Base-by-base conservation (phyloP, 2,329 filamentous ascomycete species). In the Magnaporthiopsis rhizophila region DNA sequence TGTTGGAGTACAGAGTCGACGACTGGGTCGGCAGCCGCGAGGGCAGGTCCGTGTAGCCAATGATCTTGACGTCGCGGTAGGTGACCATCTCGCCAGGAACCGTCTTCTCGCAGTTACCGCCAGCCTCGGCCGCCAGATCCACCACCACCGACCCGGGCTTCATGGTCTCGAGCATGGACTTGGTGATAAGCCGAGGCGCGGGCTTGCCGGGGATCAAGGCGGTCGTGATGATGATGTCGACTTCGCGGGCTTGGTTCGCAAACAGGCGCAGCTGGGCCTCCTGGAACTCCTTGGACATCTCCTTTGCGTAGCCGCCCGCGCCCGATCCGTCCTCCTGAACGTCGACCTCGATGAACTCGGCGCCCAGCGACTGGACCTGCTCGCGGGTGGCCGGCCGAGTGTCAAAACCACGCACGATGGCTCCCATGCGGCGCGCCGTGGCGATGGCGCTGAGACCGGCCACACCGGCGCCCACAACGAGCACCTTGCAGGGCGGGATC, bases 241-340 rank as follows among this genome's bases (percentile, higher is more conserved):
- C 91, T 56, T 97, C 92, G 65, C 86, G 84, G 66, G 89, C 90
- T 74, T 96, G 92, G 69, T 95, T 89, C 73, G 90, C 87, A 77
- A 97, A 97, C 0, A 97, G 82, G 74, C 91, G 93, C 91, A 96
- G 96, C 74, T 97, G 91, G 7, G 92, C 92, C 66, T 92, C 91
- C 73, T 95, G 92, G 71, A 96, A 97, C 69, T 94, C 92, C 71
- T 94, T 92, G 64, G 91, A 95, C 92, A 96, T 96, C 72, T 93
- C 91, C 72, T 96, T 96, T 63, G 91, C 91, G 71, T 97, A 97
- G 21, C 92, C 92, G 34, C 92, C 92, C 11, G 89, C 87, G 2
- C 91, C 92, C 15, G 89, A 87, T 2, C 92, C 92, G 66, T 95
- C 91, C 76, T 97, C 92, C 69, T 94, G 75, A 28, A 96, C 81